Percentiles rank a stretch among this genome's conserved stretches.
Evolutionary conservation across 257 asterid genomes (phyloP).

Genomic region (Solanum arcanum): DNA sequence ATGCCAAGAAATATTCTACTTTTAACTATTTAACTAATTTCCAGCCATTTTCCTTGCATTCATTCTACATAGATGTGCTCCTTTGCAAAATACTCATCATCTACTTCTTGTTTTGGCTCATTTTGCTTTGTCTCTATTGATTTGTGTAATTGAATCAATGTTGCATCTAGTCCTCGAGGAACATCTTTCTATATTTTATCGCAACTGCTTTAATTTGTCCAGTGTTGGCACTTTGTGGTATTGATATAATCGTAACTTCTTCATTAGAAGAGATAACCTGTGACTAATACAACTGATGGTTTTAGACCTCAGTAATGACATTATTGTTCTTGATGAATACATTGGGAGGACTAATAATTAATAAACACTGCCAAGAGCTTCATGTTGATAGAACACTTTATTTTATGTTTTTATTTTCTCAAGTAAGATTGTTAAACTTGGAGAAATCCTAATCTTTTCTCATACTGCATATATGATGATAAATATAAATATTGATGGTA

Average conservation of each 20-base stretch:
- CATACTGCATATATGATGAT: background rate
- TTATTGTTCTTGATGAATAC: background rate
- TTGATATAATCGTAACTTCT: background rate
- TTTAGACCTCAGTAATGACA: background rate
- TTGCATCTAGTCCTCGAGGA: background rate
- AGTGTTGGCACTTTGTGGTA: background rate
- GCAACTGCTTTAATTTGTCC: background rate
- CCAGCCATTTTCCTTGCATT: background rate
- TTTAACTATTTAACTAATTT: background rate
- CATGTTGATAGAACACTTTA: background rate
- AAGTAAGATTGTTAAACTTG: background rate
- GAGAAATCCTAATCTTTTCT: background rate
- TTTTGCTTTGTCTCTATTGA: background rate
- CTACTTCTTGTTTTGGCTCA: background rate
- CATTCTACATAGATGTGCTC: background rate
- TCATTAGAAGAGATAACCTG: background rate
- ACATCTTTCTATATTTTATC: background rate
- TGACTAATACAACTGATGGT: background rate
- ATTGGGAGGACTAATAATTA: background rate
- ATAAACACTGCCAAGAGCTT: background rate
- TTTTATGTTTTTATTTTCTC: background rate
- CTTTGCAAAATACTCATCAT: background rate
- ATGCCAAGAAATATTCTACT: background rate
- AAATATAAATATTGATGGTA: background rate
- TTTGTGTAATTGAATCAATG: background rate